Evolutionary conservation across 2,329 filamentous ascomycete species (phyloP), one percentile per base, ranked within the genome.

Genomic region (Xylaria sp.): DNA sequence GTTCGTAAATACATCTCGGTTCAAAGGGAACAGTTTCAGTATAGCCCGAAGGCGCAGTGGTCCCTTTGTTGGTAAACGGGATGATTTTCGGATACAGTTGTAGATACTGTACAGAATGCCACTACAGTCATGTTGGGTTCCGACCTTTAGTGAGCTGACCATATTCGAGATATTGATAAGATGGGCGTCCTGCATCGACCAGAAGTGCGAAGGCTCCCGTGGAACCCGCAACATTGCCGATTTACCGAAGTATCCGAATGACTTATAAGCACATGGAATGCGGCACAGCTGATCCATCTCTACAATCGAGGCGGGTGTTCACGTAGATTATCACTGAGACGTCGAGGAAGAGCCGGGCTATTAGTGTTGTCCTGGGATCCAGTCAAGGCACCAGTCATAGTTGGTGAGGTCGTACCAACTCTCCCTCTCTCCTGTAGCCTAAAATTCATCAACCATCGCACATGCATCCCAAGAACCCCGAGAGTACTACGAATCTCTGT

Each of bases 401-500:
- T 66, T 2, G 71, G 69, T 4, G 70, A 67, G 7, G 40, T 64
- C 25, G 68, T 61, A 21, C 63, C 68, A 28, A 71, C 69, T 37
- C 71, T 65, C n/a, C 71, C 73, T n/a, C 74, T 79, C 68, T 84
- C 82, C 65, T 83, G 81, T 9, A 82, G 75, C 61, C 80, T 80
- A 64, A 81, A 78, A 63, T 83, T 84, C 72, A 86, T 80, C 28
- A 87, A 78, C 83, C 83, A 86, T 60, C 83, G 82, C 46, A 86
- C 82, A 66, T 87, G 84, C 84, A 87, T 86, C 57, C 82, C 80
- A 45, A 87, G 79, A 68, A 86, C 83, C 53, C 84, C 84, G 63
- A 86, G 77, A 66, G 82, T 86, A 74, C 82, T 86, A 45, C 82
- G 78, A 43, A 87, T 77, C 71, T 89, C 86, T 3, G 83, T 81